These are phyloP conservation scores for Candida nonsorbophila DNA, from an alignment of 805 yeast species.

Conservation along the genomic window DNA sequence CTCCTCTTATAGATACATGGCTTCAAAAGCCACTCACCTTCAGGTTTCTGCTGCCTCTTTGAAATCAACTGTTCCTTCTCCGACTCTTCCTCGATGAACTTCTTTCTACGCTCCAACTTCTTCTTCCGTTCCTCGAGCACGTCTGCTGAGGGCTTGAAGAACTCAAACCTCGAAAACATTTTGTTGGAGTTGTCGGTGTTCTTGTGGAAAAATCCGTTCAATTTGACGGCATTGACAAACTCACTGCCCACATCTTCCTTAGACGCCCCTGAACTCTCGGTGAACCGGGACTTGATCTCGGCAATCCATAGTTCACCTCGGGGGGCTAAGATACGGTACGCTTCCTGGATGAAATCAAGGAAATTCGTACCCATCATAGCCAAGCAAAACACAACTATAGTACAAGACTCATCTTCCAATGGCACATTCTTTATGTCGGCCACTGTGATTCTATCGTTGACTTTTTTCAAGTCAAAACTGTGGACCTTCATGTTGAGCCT, in stretches of 20 bases:
- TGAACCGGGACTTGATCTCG: slow-evolving; percentile 89
- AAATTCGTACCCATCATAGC: slow-evolving; percentile 98
- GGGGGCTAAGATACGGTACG: slow-evolving; percentile 79
- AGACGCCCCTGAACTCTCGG: slow-evolving; percentile 40
- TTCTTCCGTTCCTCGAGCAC: slow-evolving; percentile 58
- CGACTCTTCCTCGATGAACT: slow-evolving; percentile 66
- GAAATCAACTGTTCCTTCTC: slow-evolving; percentile 55
- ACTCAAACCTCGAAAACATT: slow-evolving; percentile 94
- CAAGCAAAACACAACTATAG: slow-evolving; percentile 87
- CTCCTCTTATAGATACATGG: slow-evolving; percentile 96
- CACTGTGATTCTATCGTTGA: slow-evolving; percentile 88
- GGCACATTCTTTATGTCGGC: slow-evolving; percentile 95
- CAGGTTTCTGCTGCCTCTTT: slow-evolving; percentile 53
- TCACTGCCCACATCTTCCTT: slow-evolving; percentile 55
- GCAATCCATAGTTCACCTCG: slow-evolving; percentile 97
- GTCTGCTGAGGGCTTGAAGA: slow-evolving; percentile 77
- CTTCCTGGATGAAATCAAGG: slow-evolving; percentile 86
- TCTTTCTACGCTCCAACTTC: slow-evolving; percentile 55
- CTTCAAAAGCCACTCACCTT: slow-evolving; percentile 85
- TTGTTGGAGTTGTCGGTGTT: slow-evolving; percentile 81
- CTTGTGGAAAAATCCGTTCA: slow-evolving; percentile 81
- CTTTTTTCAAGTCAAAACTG: slow-evolving; percentile 86
- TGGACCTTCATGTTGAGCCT: slow-evolving; percentile 54
- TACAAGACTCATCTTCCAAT: slow-evolving; percentile 67
- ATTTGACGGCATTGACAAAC: slow-evolving; percentile 72